Conservation (phyloP, 441 rosid species). For the Jatropha podagrica region DNA sequence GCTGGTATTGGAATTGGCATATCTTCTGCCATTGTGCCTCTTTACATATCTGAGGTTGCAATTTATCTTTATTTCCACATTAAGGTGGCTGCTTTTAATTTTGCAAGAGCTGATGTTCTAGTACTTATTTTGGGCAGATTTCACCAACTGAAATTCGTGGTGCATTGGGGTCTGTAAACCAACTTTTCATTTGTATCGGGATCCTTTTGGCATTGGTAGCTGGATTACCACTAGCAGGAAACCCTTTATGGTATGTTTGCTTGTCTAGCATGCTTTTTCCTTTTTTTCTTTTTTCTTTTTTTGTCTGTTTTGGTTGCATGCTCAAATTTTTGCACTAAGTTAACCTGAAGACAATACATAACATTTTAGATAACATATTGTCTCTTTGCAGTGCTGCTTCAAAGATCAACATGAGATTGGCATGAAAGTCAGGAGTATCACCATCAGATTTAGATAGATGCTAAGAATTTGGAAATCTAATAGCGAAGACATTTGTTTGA, state of each 20-base stretch:
- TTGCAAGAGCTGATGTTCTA: slow-evolving; percentile 16
- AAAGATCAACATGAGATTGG: neutral
- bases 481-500: neutral
- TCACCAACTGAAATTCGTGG: slow-evolving; percentile 99
- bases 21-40: slow-evolving; percentile 95
- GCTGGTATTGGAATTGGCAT: slow-evolving; percentile 99
- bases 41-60: slow-evolving; percentile 95
- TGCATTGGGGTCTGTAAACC: slow-evolving; percentile 94
- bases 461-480: neutral
- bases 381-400: slow-evolving; percentile 1
- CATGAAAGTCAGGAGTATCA: neutral
- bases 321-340: neutral
- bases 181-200: slow-evolving; percentile 93
- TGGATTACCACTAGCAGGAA: slow-evolving; percentile 92
- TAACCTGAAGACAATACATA: neutral
- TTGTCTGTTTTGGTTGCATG: neutral
- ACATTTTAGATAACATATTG: neutral
- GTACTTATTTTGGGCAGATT: slow-evolving; percentile 49
- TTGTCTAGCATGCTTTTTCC: slow-evolving; percentile 14
- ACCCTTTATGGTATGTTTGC: slow-evolving; percentile 69
- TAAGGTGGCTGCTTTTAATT: slow-evolving; percentile 4
- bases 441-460: neutral
- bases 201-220: slow-evolving; percentile 95
- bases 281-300: neutral
- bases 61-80: slow-evolving; percentile 7